Evolutionary conservation across 2,329 filamentous ascomycete genomes (phyloP).

Genomic region (Mariannaea sp.): DNA sequence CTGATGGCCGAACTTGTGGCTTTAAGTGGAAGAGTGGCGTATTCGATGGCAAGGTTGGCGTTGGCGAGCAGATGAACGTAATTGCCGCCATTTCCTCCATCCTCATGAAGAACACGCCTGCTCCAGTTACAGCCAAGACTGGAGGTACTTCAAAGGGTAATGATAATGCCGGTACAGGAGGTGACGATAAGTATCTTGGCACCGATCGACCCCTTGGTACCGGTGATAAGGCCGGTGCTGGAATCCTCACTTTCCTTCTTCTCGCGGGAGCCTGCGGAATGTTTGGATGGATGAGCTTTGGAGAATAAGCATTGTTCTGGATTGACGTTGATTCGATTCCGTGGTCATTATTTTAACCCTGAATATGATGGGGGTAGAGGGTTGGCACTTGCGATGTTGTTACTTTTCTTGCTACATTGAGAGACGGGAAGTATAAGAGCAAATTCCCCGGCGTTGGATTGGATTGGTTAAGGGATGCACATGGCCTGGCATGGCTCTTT

Average conservation of each 20-base stretch:
- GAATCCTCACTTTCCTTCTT: conserved; percentile 53
- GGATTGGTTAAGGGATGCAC: conserved; percentile 26
- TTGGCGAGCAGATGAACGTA: conserved; percentile 65
- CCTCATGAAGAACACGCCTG: conserved; percentile 48
- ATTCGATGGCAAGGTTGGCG: conserved; percentile 60
- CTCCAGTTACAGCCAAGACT: conserved; percentile 51
- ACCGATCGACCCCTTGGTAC: conserved; percentile 46
- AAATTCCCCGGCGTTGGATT: conserved; percentile 33
- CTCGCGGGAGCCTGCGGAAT: conserved; percentile 46
- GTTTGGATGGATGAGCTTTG: conserved; percentile 56
- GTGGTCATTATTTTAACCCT: conserved; percentile 5
- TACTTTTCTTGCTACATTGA: conserved; percentile 1
- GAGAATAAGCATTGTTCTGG: conserved; percentile 30
- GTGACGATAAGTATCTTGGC: conserved; percentile 43
- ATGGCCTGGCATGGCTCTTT: conserved; percentile 30
- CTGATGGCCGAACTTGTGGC: conserved; percentile 55
- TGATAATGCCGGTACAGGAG: conserved; percentile 47
- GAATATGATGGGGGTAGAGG: conserved; percentile 19
- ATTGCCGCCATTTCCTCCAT: conserved; percentile 60
- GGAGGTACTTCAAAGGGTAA: conserved; percentile 59
- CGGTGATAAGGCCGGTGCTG: conserved; percentile 53
- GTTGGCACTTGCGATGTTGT: conserved; percentile 14
- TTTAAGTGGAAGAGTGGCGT: conserved; percentile 56
- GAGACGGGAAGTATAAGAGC: conserved; percentile 21
- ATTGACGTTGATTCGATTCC: conserved; percentile 20